Conservation (phyloP, 2,329 filamentous ascomycete genomes). For the Monosporascus cannonballus region DNA sequence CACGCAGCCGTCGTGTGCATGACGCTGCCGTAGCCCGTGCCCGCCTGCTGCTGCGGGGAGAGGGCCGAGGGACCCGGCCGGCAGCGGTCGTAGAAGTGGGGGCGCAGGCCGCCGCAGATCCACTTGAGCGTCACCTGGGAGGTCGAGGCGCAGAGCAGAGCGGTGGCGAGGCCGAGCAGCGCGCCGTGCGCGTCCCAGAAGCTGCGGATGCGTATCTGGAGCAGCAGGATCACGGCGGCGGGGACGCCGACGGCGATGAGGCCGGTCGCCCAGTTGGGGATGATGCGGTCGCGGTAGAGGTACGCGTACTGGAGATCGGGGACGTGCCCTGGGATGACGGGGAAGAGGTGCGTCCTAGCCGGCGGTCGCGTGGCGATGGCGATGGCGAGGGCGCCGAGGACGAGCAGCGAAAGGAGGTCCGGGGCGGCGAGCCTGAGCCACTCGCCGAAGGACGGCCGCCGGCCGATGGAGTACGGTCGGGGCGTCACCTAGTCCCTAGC, state of each 20-base stretch:
- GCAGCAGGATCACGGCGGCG: constrained; percentile 47
- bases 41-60: constrained; percentile 28
- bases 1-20: too few species aligned
- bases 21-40: constrained; percentile 47
- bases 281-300: constrained; percentile 54
- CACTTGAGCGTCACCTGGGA: constrained; percentile 63
- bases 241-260: constrained; percentile 53
- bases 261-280: constrained; percentile 53
- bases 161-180: constrained; percentile 54
- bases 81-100: constrained; percentile 60
- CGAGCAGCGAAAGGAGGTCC: not conserved
- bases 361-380: not conserved
- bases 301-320: constrained; percentile 61
- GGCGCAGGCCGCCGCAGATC: constrained; percentile 57
- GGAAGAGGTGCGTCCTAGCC: constrained; percentile 48
- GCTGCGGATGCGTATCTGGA: constrained; percentile 51
- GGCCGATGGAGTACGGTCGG: not conserved
- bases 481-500: not conserved
- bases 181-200: constrained; percentile 58
- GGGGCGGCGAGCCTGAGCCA: not conserved
- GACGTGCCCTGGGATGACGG: constrained; percentile 50
- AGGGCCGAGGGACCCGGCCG: constrained; percentile 44
- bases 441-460: not conserved
- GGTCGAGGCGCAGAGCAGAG: constrained; percentile 50
- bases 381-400: too few species aligned